Evolutionary conservation across 306 rosid genomes (phyloP).

Genomic region (Pyrus pyrifolia): DNA sequence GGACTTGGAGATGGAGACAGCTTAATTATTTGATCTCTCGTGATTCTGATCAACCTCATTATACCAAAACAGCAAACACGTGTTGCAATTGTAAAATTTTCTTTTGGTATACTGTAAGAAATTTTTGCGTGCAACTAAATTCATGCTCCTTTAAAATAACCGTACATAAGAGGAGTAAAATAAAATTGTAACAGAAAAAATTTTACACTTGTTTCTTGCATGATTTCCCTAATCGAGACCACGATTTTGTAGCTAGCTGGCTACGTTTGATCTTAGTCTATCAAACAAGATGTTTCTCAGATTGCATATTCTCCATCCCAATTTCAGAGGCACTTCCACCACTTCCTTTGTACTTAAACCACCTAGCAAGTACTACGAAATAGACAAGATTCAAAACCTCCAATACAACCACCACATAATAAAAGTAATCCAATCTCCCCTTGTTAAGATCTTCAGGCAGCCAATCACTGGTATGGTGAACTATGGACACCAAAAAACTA

Average conservation of each 20-base stretch:
- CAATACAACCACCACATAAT: conserved; percentile 34
- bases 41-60: neutral
- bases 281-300: conserved; percentile 20
- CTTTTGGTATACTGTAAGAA: neutral
- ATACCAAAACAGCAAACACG: neutral
- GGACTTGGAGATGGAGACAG: neutral
- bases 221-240: neutral
- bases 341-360: conserved; percentile 54
- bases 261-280: neutral
- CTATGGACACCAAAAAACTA: conserved; percentile 32
- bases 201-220: neutral
- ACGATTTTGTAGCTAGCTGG: neutral
- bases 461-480: conserved; percentile 26
- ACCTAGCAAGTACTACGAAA: conserved; percentile 47
- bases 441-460: conserved; percentile 43
- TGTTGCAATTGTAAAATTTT: neutral
- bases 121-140: neutral
- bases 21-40: neutral
- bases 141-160: neutral
- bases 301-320: conserved; percentile 6
- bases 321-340: conserved; percentile 14
- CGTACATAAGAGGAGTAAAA: neutral
- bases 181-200: neutral
- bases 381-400: conserved; percentile 35
- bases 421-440: conserved; percentile 54